These are phyloP conservation scores for Fonsecaea nubica DNA, from an alignment of 2,329 filamentous ascomycete species.

Conservation along the genomic window DNA sequence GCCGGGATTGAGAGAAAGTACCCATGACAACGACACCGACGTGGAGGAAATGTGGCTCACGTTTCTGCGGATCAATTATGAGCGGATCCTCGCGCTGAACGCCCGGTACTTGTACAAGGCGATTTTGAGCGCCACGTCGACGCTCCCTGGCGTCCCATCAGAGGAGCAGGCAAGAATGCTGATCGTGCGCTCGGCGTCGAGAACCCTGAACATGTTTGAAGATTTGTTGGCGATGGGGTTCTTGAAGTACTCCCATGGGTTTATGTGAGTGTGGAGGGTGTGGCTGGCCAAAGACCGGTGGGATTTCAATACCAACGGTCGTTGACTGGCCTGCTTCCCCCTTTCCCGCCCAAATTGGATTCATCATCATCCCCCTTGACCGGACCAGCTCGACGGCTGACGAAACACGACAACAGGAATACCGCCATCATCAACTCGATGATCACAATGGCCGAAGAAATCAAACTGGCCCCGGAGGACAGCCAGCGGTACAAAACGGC, in stretches of 20 bases:
- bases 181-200: conserved; percentile 7
- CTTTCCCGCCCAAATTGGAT: too few relatives aligned
- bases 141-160: background rate
- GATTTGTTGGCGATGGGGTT: background rate
- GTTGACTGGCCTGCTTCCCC: too few relatives aligned
- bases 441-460: background rate
- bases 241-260: background rate
- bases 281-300: background rate
- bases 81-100: conserved; percentile 4
- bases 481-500: background rate
- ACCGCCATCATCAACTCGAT: background rate
- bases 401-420: background rate
- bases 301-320: too few relatives aligned
- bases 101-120: conserved; percentile 6
- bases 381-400: too few relatives aligned
- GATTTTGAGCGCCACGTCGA: background rate
- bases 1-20: background rate
- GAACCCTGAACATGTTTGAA: background rate
- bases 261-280: background rate
- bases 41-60: conserved; percentile 11
- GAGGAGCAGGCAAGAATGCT: background rate
- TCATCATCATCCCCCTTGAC: too few relatives aligned
- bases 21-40: background rate
- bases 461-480: background rate
- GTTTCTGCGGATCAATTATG: conserved; percentile 4